Conservation (phyloP, 345 rosid species). For the Bruguiera parviflora region DNA sequence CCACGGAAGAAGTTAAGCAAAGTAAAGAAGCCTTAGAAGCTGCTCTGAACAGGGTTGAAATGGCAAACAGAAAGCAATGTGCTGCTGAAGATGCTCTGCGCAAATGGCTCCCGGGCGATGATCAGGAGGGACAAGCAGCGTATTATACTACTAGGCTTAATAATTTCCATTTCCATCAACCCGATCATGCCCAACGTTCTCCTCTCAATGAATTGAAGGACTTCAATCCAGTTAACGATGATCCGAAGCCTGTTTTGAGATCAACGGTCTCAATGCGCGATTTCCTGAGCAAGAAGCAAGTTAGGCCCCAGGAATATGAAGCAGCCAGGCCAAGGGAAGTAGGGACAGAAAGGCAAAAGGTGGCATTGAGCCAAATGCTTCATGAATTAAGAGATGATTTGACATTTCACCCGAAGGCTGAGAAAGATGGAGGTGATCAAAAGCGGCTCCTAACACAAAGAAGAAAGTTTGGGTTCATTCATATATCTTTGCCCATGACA, state of each 20-base stretch:
- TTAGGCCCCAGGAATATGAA: conserved; percentile 40
- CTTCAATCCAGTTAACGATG: conserved; percentile 22
- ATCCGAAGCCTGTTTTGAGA: conserved; percentile 50
- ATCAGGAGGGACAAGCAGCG: conserved; percentile 32
- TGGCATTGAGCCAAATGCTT: conserved; percentile 83
- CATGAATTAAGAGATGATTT: conserved; percentile 70
- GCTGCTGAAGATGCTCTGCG: conserved; percentile 74
- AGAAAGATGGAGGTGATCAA: conserved; percentile 39
- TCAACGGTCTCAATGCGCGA: conserved; percentile 89
- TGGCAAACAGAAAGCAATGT: conserved; percentile 66
- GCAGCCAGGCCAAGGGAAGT: conserved; percentile 36
- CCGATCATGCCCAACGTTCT: conserved; percentile 34
- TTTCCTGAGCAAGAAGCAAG: conserved; percentile 80
- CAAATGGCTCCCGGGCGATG: conserved; percentile 54
- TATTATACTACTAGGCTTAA: conserved; percentile 30
- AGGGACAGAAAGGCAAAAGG: conserved; percentile 50
- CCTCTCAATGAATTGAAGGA: conserved; percentile 40
- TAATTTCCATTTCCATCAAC: conserved; percentile 33
- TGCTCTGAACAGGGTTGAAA: conserved; percentile 66
- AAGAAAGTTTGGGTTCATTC: conserved; percentile 87
- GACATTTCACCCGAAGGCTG: conserved; percentile 40
- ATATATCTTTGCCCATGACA: conserved; percentile 68
- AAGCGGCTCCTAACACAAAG: conserved; percentile 56
- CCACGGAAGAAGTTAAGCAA: conserved; percentile 64
- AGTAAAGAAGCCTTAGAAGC: conserved; percentile 71